phyloP scores from a whole-genome alignment of 495 filamentous ascomycete genomes.

The Penicillium manginii region DNA sequence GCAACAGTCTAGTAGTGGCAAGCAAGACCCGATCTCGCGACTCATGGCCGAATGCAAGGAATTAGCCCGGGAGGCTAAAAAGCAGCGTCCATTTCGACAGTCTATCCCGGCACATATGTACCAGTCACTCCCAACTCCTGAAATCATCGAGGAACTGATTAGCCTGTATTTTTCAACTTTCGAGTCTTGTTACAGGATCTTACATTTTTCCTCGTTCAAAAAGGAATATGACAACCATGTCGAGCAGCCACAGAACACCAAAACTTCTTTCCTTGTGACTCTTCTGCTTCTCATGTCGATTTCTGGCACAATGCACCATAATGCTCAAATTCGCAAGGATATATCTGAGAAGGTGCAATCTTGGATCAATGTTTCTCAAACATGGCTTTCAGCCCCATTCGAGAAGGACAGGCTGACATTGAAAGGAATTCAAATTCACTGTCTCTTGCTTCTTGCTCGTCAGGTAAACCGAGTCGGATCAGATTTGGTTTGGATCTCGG shows the following conservation, averaged over 20 bases:
- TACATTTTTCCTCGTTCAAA: conserved; percentile 49
- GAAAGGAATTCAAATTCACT: conserved; percentile 51
- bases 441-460: conserved; percentile 52
- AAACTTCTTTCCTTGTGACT: conserved; percentile 33
- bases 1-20: conserved; percentile 2
- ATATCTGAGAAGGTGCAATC: conserved; percentile 23
- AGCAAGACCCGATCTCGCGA: conserved; percentile 2
- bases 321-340: conserved; percentile 24
- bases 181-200: conserved; percentile 52
- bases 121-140: conserved; percentile 26
- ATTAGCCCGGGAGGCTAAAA: conserved; percentile 30
- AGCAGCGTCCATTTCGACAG: conserved; percentile 24
- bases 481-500: conserved; percentile 56
- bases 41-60: conserved; percentile 29
- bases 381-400: conserved; percentile 54
- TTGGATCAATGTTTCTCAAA: conserved; percentile 54
- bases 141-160: conserved; percentile 45
- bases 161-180: conserved; percentile 45
- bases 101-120: conserved; percentile 25
- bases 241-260: conserved; percentile 36
- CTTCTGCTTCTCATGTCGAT: conserved; percentile 52
- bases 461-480: conserved; percentile 49
- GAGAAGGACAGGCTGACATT: conserved; percentile 52
- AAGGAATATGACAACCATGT: conserved; percentile 48
- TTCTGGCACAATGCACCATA: conserved; percentile 38